A percentile compares a stretch with the other conserved stretches of the same genome.
Evolutionary conservation across 495 filamentous ascomycete species (phyloP).

Genomic region (Chaetomium cochliodes): DNA sequence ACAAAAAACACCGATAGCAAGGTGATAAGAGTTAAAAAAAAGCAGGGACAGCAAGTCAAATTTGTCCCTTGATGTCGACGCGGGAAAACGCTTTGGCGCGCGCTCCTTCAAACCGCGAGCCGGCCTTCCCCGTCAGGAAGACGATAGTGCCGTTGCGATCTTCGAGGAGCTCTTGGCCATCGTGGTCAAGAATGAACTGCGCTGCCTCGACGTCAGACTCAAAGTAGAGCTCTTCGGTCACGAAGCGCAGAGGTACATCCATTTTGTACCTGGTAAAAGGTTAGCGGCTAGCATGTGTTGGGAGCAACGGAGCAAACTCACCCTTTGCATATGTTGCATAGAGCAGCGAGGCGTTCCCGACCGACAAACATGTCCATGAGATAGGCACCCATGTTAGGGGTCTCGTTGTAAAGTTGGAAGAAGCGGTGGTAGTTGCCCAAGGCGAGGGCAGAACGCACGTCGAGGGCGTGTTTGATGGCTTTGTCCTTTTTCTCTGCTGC

Average conservation of each 20-base stretch:
- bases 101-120: constrained; percentile 67
- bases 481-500: constrained; percentile 82
- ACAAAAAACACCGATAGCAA: constrained; percentile 8
- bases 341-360: constrained; percentile 85
- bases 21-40: constrained; percentile 25
- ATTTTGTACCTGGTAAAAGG: constrained; percentile 71
- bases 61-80: constrained; percentile 97
- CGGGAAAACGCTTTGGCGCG: constrained; percentile 71
- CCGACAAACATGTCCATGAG: constrained; percentile 98
- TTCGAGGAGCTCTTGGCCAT: constrained; percentile 71
- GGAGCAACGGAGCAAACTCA: constrained; percentile 53
- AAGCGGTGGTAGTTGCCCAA: constrained; percentile 96
- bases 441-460: constrained; percentile 86
- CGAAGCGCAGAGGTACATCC: constrained; percentile 81
- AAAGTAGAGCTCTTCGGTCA: constrained; percentile 94
- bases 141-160: constrained; percentile 70
- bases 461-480: constrained; percentile 86
- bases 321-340: constrained; percentile 90
- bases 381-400: constrained; percentile 96
- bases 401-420: constrained; percentile 90
- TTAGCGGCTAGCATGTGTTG: constrained; percentile 35
- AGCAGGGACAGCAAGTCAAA: constrained; percentile 51
- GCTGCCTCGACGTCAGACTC: constrained; percentile 87
- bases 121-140: constrained; percentile 74
- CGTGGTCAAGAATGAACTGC: constrained; percentile 79